Base-by-base conservation (phyloP, 2,329 filamentous ascomycete species). In the Pezicula rhizophila region DNA sequence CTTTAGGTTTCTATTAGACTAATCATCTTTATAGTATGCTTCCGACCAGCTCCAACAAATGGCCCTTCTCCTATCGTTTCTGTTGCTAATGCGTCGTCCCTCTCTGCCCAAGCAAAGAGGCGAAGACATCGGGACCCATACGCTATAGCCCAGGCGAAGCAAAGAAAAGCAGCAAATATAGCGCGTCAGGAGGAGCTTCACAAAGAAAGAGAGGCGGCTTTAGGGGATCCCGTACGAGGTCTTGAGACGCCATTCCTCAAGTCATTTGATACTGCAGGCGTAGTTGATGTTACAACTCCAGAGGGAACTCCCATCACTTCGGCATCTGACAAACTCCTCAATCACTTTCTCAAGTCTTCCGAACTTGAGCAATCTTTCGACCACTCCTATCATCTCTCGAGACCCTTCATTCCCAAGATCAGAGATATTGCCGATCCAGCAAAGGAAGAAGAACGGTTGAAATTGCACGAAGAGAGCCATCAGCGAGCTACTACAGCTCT, bases 161-260 rank as follows among this genome's bases (percentile, higher is more conserved):
- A 90, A 65, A 84, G 89, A 53, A 95, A 92, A 68, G 82, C 85
- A 10, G 88, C 86, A 57, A 95, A 96, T 64, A 66, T 92, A 41
- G 79, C 85, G 62, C 82, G 89, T 45, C 89, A 85, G 61, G 75
- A 80, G 53, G 81, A 82, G 54, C 77, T 97, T 48, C 68, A 80
- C 52, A 71, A 80, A 55, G 74, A 83, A 63, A 82, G 88, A 51
- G 74, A 80, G 50, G 75, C 75, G 42, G 75, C 76, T 41, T 75
- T 85, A 56, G 92, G 92, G 45, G 80, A 95, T 66, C 87, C 90
- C 1, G 75, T 99, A 55, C 79, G 84, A 59, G 93, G 92, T 63
- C 76, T 84, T 51, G 69, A 78, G 34, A 96, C 93, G 14, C 80
- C 90, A 26, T 96, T 96, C 64, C 72, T 96, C 60, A 78, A 89